phyloP scores from a whole-genome alignment of 2,329 filamentous ascomycete species.

The Talaromyces islandicus region DNA sequence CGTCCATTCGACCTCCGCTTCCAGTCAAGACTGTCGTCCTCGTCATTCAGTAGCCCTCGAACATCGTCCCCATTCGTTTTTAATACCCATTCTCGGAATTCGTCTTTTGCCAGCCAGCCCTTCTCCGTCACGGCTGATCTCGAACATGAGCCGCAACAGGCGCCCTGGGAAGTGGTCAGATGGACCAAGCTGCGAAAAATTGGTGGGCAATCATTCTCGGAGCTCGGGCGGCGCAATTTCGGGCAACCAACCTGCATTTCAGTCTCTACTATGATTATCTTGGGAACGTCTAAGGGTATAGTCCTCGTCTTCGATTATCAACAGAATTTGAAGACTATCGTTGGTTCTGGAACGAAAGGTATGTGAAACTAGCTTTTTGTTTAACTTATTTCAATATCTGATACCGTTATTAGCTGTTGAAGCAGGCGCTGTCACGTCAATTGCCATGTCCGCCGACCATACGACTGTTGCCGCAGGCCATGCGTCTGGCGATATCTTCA shows the following conservation, averaged over 20 bases:
- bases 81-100: conserved; percentile 70
- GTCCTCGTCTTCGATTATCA: conserved; percentile 96
- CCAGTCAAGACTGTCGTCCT: conserved; percentile 73
- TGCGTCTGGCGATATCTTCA: conserved; percentile 86
- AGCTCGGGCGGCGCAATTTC: conserved; percentile 86
- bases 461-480: conserved; percentile 87
- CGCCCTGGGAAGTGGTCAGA: conserved; percentile 93
- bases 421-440: conserved; percentile 76
- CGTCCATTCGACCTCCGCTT: conserved; percentile 93
- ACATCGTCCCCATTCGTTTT: conserved; percentile 73
- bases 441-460: conserved; percentile 91
- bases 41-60: conserved; percentile 56
- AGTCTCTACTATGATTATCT: conserved; percentile 78
- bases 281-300: conserved; percentile 91
- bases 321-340: conserved; percentile 88
- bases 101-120: conserved; percentile 68
- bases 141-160: conserved; percentile 64
- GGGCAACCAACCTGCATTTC: conserved; percentile 84
- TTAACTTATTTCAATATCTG: neutral
- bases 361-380: conserved; percentile 18
- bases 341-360: conserved; percentile 90
- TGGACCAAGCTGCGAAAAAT: conserved; percentile 94
- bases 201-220: conserved; percentile 83
- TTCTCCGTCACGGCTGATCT: conserved; percentile 48
- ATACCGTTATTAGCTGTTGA: conserved; percentile 62